Percentiles rank a stretch among this genome's conserved stretches.
These are phyloP conservation scores for Aspergillus persii DNA, from an alignment of 2,329 filamentous ascomycete genomes.

Conservation along the genomic window DNA sequence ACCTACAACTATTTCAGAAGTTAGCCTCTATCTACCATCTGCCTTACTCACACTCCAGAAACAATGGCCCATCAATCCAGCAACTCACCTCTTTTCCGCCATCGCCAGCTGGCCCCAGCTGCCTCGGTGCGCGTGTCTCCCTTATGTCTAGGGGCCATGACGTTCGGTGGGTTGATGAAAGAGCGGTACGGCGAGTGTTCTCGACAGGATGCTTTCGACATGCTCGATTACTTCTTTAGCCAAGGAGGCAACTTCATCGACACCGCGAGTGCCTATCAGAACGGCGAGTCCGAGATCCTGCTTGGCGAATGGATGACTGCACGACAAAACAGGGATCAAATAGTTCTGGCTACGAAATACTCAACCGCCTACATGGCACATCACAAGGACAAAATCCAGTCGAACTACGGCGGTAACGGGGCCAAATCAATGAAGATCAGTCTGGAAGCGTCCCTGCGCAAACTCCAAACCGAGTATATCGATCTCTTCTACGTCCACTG, in stretches of 20 bases:
- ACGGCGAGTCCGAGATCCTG: conserved; percentile 47
- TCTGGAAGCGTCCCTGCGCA: conserved; percentile 28
- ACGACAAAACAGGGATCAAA: conserved; percentile 47
- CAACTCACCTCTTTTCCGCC: conserved; percentile 9
- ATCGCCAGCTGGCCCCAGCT: conserved; percentile 27
- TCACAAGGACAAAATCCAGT: conserved; percentile 26
- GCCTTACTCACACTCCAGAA: too few species aligned
- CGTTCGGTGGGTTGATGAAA: conserved; percentile 26
- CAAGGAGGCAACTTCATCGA: conserved; percentile 55
- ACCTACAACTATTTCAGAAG: too few species aligned
- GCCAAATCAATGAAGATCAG: conserved; percentile 30
- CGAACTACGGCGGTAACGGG: conserved; percentile 44
- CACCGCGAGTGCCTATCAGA: conserved; percentile 50
- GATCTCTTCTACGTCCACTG: conserved; percentile 39
- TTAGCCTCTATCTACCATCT: too few species aligned
- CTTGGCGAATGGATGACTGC: conserved; percentile 52
- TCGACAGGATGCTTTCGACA: conserved; percentile 46
- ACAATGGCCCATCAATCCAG: too few species aligned
- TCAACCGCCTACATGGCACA: conserved; percentile 37
- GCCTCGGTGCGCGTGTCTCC: conserved; percentile 23
- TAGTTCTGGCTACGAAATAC: conserved; percentile 58
- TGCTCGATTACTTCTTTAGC: conserved; percentile 49
- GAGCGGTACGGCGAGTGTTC: conserved; percentile 42
- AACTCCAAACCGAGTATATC: conserved; percentile 37
- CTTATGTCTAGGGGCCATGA: conserved; percentile 33